Conservation (phyloP, 306 rosid genomes). For the Trifolium dubium region DNA sequence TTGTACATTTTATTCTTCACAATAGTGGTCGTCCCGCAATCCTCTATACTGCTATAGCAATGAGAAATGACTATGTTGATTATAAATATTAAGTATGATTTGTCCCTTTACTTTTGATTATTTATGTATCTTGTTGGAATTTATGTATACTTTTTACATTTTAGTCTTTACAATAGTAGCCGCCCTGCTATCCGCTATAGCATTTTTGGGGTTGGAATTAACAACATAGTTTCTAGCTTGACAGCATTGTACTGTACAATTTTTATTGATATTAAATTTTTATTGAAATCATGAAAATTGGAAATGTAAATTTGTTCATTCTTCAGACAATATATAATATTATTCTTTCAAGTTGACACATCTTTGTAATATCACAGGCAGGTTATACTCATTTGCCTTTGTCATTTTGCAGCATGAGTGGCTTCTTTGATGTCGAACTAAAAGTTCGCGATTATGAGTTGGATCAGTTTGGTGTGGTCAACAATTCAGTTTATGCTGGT, state of each 20-base stretch:
- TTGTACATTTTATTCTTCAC: too few species aligned
- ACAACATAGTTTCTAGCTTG: not conserved
- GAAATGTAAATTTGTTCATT: constrained; percentile 4
- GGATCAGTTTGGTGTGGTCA: constrained; percentile 93
- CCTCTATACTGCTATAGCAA: too few species aligned
- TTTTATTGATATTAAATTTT: not conserved
- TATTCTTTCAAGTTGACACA: constrained; percentile 10
- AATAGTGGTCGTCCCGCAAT: too few species aligned
- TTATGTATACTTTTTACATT: too few species aligned
- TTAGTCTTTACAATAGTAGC: too few species aligned
- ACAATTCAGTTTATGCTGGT: constrained; percentile 90
- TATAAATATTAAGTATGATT: too few species aligned
- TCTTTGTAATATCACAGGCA: not conserved
- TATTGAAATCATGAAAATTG: constrained; percentile 21
- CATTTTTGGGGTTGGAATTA: too few species aligned
- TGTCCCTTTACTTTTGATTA: too few species aligned
- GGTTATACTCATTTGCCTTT: constrained; percentile 12
- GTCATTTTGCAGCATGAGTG: constrained; percentile 67
- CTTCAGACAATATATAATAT: not conserved
- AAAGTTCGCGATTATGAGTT: constrained; percentile 91
- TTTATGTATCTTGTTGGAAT: too few species aligned
- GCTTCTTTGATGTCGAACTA: constrained; percentile 65
- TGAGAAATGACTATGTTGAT: too few species aligned
- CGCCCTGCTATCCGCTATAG: too few species aligned
- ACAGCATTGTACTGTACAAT: not conserved